A percentile compares a stretch with the other conserved stretches of the same genome.
phyloP scores from a whole-genome alignment of 345 rosid genomes.

The Aurinia saxatilis region DNA sequence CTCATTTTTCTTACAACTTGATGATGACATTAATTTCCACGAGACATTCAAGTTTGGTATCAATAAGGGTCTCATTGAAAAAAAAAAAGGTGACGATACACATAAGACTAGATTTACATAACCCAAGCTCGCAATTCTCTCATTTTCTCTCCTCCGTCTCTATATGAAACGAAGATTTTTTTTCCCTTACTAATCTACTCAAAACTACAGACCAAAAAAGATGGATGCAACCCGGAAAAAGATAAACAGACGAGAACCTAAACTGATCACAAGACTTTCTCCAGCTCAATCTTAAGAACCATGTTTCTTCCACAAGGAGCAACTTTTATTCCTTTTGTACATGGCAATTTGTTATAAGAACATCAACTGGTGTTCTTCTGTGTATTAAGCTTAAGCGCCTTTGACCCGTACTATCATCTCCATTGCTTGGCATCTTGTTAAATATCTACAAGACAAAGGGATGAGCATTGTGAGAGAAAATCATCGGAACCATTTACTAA shows the following conservation, averaged over 20 bases:
- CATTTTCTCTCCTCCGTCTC: not conserved
- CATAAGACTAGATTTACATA: constrained; percentile 4
- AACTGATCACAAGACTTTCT: constrained; percentile 6
- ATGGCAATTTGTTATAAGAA: not conserved
- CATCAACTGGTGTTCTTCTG: not conserved
- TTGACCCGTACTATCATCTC: not conserved
- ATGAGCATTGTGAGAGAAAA: not conserved
- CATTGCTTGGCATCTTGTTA: constrained; percentile 6
- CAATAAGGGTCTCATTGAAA: not conserved
- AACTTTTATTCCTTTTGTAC: constrained; percentile 2
- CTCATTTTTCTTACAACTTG: not conserved
- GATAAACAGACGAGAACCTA: not conserved
- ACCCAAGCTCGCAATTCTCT: constrained; percentile 14
- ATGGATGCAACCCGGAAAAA: not conserved
- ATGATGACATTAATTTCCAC: no score
- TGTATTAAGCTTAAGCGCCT: constrained; percentile 6
- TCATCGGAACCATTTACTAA: not conserved
- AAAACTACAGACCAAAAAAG: constrained; percentile 23
- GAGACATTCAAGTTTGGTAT: not conserved
- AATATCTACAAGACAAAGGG: constrained; percentile 4
- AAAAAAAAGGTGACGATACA: no score
- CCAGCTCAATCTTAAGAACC: constrained; percentile 7
- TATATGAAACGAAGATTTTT: not conserved
- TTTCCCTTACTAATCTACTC: constrained; percentile 19
- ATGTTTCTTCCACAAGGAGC: constrained; percentile 2